phyloP scores from a whole-genome alignment of 2,329 filamentous ascomycete genomes.

The Davidsoniella virescens region DNA sequence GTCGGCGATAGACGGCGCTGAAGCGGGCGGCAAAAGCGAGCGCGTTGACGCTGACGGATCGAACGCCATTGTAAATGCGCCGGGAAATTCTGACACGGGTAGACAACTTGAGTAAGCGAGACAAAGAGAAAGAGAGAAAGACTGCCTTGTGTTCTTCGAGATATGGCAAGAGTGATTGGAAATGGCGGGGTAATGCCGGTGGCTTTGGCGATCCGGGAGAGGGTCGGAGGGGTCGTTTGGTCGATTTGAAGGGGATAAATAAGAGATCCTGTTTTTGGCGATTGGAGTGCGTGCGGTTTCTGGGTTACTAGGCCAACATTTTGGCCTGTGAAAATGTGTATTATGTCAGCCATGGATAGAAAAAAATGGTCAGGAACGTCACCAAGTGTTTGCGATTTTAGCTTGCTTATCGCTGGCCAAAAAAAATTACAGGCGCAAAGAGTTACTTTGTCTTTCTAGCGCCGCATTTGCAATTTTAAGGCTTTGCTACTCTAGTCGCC shows the following conservation, averaged over 20 bases:
- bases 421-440: no score
- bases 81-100: not conserved
- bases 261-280: not conserved
- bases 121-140: not conserved
- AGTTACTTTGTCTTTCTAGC: no score
- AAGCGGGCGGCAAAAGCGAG: conserved; percentile 39
- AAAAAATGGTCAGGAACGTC: no score
- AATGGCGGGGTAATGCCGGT: not conserved
- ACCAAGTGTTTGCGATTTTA: no score
- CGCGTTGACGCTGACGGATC: conserved; percentile 54
- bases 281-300: not conserved
- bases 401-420: conserved; percentile 4
- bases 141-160: not conserved
- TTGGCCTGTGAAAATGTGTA: not conserved
- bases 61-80: conserved; percentile 36
- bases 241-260: not conserved
- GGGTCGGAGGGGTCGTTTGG: not conserved
- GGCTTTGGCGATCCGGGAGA: not conserved
- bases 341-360: not conserved
- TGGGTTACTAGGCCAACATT: conserved; percentile 3
- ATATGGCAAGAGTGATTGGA: not conserved
- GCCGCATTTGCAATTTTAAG: no score
- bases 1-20: conserved; percentile 53
- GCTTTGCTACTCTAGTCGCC: no score
- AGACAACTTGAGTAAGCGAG: not conserved